A percentile compares a stretch with the other conserved stretches of the same genome.
Conservation (phyloP, 139 green algal species). For the Yamagishiella unicocca region DNA sequence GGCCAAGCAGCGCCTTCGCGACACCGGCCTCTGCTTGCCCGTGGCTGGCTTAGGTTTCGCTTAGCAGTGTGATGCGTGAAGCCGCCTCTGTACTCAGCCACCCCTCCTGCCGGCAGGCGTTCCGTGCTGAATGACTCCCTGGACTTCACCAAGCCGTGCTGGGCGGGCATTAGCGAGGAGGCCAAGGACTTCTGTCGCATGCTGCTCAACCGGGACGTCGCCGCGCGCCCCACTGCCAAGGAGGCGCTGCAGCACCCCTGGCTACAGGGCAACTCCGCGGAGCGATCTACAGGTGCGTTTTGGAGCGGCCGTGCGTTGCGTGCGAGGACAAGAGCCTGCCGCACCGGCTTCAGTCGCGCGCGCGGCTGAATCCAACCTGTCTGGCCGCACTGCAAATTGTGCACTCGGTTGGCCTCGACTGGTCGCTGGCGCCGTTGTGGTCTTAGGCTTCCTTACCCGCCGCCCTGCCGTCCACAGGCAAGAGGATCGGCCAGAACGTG, state of each 20-base stretch:
- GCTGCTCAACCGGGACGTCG: conserved; percentile 79
- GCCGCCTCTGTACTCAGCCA: not conserved
- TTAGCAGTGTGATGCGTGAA: too few species aligned
- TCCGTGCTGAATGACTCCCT: conserved; percentile 57
- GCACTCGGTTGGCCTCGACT: too few species aligned
- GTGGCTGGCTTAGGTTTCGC: too few species aligned
- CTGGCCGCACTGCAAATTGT: too few species aligned
- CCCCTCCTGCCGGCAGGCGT: conserved; percentile 15
- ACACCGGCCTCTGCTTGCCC: too few species aligned
- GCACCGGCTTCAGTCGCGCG: too few species aligned
- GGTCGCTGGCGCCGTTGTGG: too few species aligned
- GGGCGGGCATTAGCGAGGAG: conserved; percentile 81
- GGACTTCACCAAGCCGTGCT: conserved; percentile 67
- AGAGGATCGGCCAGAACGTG: conserved; percentile 66
- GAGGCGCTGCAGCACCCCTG: conserved; percentile 83
- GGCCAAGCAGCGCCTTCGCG: too few species aligned
- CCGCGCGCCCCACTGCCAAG: conserved; percentile 77
- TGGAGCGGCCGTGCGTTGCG: not conserved
- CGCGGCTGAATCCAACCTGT: too few species aligned
- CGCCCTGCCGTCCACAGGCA: conserved; percentile 52
- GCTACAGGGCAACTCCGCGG: conserved; percentile 50
- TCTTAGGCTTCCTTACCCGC: too few species aligned
- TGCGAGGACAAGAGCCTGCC: not conserved
- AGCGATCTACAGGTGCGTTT: conserved; percentile 50
- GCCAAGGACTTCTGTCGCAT: conserved; percentile 86